These are phyloP conservation scores for Aphanoascus verrucosus DNA, from an alignment of 2,329 filamentous ascomycete genomes.

Conservation along the genomic window DNA sequence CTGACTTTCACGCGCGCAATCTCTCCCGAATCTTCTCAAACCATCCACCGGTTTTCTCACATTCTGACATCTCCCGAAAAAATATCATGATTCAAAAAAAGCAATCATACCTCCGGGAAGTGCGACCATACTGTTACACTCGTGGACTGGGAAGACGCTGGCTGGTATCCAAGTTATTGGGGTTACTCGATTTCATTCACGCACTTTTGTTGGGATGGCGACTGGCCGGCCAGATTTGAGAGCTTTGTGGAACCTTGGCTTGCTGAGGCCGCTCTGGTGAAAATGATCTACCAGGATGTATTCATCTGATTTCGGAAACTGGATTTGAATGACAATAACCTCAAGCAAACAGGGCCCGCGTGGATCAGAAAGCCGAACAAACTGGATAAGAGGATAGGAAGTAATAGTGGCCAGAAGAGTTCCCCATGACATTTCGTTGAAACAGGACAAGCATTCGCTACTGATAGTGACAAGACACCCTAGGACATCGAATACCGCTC, in stretches of 20 bases:
- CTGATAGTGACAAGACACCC: too few relatives aligned
- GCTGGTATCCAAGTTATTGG: conserved; percentile 23
- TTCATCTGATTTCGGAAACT: not conserved
- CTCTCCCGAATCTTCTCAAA: conserved; percentile 15
- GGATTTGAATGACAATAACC: not conserved
- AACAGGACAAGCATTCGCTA: too few relatives aligned
- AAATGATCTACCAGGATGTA: not conserved
- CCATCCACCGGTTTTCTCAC: conserved; percentile 20
- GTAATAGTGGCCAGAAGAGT: too few relatives aligned
- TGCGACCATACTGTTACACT: conserved; percentile 13
- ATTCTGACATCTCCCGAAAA: conserved; percentile 20
- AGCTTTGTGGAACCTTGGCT: conserved; percentile 4
- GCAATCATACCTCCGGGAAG: conserved; percentile 7
- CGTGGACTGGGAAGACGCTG: conserved; percentile 22
- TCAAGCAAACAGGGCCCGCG: not conserved
- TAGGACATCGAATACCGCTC: too few relatives aligned
- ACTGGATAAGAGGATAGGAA: too few relatives aligned
- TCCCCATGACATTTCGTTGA: too few relatives aligned
- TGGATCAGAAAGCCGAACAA: too few relatives aligned
- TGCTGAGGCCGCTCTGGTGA: not conserved
- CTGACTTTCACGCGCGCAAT: conserved; percentile 16
- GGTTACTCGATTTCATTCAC: conserved; percentile 21
- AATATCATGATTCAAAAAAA: conserved; percentile 16
- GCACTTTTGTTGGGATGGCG: conserved; percentile 20
- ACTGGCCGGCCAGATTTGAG: conserved; percentile 22